Conservation (phyloP, 768 basidiomycete genomes). For the Pulveroboletus ravenelii region DNA sequence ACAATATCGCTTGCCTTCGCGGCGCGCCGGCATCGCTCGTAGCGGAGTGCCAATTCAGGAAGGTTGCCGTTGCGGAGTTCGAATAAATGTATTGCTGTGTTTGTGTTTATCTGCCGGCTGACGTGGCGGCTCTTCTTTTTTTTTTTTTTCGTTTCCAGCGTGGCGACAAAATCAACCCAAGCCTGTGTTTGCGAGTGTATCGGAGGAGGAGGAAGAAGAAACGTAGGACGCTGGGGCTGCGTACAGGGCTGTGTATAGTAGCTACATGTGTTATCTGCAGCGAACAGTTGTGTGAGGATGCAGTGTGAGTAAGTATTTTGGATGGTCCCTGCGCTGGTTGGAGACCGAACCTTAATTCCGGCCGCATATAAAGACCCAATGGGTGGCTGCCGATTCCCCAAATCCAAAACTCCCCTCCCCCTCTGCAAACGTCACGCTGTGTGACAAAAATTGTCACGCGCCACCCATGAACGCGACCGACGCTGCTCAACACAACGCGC, state of each 20-base stretch:
- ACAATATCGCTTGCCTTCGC: slow-evolving; percentile 9
- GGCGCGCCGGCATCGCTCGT: slow-evolving; percentile 8
- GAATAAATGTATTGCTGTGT: slow-evolving; percentile 29
- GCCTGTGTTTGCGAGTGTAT: slow-evolving; percentile 70
- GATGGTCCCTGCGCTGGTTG: slow-evolving; percentile 68
- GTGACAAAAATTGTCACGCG: slow-evolving; percentile 62
- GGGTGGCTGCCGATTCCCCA: slow-evolving; percentile 63
- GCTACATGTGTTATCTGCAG: slow-evolving; percentile 6
- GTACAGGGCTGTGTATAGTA: slow-evolving; percentile 2
- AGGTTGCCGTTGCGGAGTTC: slow-evolving; percentile 29
- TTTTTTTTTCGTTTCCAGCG: slow-evolving; percentile 57
- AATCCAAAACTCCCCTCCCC: slow-evolving; percentile 56
- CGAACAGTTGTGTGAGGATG: slow-evolving; percentile 18
- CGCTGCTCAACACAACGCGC: slow-evolving; percentile 27
- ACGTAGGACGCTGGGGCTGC: slow-evolving; percentile 38
- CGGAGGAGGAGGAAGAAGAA: slow-evolving; percentile 54
- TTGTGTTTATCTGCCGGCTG: slow-evolving; percentile 39
- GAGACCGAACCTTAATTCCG: slow-evolving; percentile 82
- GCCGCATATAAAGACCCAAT: slow-evolving; percentile 77
- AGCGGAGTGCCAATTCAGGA: slow-evolving; percentile 29
- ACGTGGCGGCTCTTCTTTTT: slow-evolving; percentile 46
- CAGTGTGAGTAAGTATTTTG: slow-evolving; percentile 35
- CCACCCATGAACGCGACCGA: slow-evolving; percentile 58
- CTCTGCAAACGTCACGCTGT: slow-evolving; percentile 52
- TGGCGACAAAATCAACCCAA: slow-evolving; percentile 85